Evolutionary conservation across 2,329 filamentous ascomycete species (phyloP), one percentile per base, ranked within the genome.

Genomic region (Penicillium hordei): DNA sequence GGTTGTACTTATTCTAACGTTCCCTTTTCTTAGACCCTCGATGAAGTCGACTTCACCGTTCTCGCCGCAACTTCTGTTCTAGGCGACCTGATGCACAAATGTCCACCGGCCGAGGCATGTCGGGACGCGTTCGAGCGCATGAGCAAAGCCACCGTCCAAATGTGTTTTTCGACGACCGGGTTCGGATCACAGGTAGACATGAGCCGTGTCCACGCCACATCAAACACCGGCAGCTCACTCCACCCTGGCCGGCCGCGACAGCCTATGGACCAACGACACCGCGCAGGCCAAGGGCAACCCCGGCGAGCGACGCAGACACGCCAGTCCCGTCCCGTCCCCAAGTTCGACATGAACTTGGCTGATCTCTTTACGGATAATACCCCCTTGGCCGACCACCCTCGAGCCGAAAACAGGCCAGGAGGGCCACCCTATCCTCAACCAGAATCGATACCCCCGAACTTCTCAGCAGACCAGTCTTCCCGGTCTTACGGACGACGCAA

Each of bases 11-110:
- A 48, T 56, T 33, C 61, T 65, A 34, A 68, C 48, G 2, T 31
- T 7, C 2, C 25, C 5, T 58, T 39, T 19, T 4, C n/a, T 48
- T 56, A 83, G 81, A 90, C 89, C 8, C 89, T 96, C 78, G 93
- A 97, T 69, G 93, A 97, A 72, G 92, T 97, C n/a, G 93, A 97
- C 72, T 96, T 96, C 68, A 97, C 93, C 0, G 90, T 97, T 9
- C 81, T 97, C 48, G 91, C 93, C 9, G 93, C 93, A 23, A 97
- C 91, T 48, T 97, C 93, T 1, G 92, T 97, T 9, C 87, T 97
- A 43, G 89, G 87, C 5, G 94, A 97, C 70, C 82, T 97, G 61
- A 93, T 95, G 64, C 90, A 95, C 65, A 96, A 96, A 73, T 97
- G 94, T 66, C 93, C 93, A 0, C 93, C 93, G 0, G 93, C 93